Evolutionary conservation across 2,329 filamentous ascomycete species (phyloP).

Genomic region (Penicillium sp.): DNA sequence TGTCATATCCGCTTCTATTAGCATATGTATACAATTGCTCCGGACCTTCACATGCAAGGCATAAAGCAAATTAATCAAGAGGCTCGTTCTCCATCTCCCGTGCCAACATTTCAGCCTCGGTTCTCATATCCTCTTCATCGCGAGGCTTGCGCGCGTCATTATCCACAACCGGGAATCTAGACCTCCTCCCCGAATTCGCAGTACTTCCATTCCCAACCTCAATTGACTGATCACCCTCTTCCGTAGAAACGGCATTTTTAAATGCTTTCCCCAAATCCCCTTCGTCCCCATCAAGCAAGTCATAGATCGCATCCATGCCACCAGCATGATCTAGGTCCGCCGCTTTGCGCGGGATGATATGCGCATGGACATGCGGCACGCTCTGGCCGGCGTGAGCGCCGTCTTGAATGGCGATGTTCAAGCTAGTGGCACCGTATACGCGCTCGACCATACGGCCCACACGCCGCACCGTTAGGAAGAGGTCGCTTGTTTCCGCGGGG

Average conservation of each 20-base stretch:
- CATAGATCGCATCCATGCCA: slow-evolving; percentile 74
- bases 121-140: slow-evolving; percentile 70
- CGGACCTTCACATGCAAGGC: neutral
- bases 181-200: slow-evolving; percentile 47
- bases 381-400: slow-evolving; percentile 88
- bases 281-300: slow-evolving; percentile 75
- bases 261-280: slow-evolving; percentile 75
- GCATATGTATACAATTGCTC: neutral
- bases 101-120: slow-evolving; percentile 67
- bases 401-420: slow-evolving; percentile 96
- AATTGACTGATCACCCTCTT: neutral
- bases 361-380: slow-evolving; percentile 88
- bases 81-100: slow-evolving; percentile 37
- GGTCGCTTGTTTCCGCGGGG: slow-evolving; percentile 69
- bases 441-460: slow-evolving; percentile 72
- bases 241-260: slow-evolving; percentile 49
- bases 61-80: slow-evolving; percentile 23
- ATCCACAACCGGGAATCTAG: slow-evolving; percentile 68
- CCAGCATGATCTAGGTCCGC: slow-evolving; percentile 57
- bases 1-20: neutral
- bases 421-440: slow-evolving; percentile 64
- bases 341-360: slow-evolving; percentile 73
- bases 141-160: slow-evolving; percentile 67
- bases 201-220: slow-evolving; percentile 19
- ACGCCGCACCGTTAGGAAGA: slow-evolving; percentile 82